Percentiles rank a stretch among this genome's conserved stretches.
Evolutionary conservation across 2,329 filamentous ascomycete species (phyloP).

Genomic region (Paracamarosporium sp.): DNA sequence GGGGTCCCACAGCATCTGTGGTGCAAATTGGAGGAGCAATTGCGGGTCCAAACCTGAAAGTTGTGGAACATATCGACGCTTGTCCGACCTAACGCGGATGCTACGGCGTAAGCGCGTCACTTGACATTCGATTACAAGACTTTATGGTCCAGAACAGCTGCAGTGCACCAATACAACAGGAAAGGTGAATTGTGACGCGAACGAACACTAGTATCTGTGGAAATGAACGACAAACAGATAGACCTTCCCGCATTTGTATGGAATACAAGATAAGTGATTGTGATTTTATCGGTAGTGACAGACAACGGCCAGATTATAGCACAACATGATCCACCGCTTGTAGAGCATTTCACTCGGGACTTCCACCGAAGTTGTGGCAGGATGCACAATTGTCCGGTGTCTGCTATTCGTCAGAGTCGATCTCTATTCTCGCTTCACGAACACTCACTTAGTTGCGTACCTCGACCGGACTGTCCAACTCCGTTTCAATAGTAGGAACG

Average conservation of each 20-base stretch:
- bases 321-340: not conserved
- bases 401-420: not conserved
- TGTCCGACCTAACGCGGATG: not conserved
- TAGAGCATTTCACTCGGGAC: not conserved
- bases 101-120: not conserved
- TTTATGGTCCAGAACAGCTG: not conserved
- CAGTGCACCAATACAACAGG: not conserved
- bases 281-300: conserved; percentile 2
- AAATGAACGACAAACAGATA: not conserved
- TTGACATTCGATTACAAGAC: not conserved
- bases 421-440: not conserved
- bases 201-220: not conserved
- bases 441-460: not conserved
- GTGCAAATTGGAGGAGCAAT: conserved; percentile 4
- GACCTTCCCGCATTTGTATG: not conserved
- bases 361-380: not conserved
- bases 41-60: not conserved
- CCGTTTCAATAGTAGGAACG: not conserved
- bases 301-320: not conserved
- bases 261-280: not conserved
- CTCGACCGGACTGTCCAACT: not conserved
- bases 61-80: conserved; percentile 1
- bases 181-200: not conserved
- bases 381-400: not conserved
- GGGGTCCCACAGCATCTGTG: conserved; percentile 1